Percentiles rank a stretch among this genome's conserved stretches.
phyloP scores from a whole-genome alignment of 2,329 filamentous ascomycete species.

The Colletotrichum sp. region DNA sequence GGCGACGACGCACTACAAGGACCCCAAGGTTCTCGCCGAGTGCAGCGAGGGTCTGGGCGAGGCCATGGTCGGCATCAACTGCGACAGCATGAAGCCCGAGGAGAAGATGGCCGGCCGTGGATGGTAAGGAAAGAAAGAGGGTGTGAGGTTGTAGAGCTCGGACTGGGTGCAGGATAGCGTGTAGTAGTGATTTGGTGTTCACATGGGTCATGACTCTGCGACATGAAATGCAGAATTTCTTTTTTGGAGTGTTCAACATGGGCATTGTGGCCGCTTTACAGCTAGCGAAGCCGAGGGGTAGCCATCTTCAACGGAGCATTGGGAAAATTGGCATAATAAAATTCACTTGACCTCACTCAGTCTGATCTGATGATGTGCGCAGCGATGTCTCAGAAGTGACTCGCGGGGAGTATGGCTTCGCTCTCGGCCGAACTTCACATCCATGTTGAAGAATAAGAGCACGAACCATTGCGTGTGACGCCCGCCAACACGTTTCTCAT shows the following conservation, averaged over 20 bases:
- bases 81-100: slow-evolving; percentile 74
- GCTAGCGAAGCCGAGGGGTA: background rate
- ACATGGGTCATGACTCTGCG: slow-evolving; percentile 18
- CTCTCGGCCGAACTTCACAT: background rate
- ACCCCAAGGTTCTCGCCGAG: slow-evolving; percentile 84
- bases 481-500: background rate
- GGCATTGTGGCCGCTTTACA: slow-evolving; percentile 12
- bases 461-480: background rate
- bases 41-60: slow-evolving; percentile 90
- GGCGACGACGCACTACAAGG: slow-evolving; percentile 88
- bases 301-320: slow-evolving; percentile 6
- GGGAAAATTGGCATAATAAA: slow-evolving; percentile 2
- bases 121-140: slow-evolving; percentile 64
- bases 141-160: background rate
- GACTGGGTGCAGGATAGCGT: background rate
- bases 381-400: slow-evolving; percentile 3
- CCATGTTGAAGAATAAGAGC: background rate
- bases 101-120: slow-evolving; percentile 87
- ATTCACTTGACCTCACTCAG: background rate
- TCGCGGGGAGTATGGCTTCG: background rate
- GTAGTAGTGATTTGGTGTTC: background rate
- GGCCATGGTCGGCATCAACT: slow-evolving; percentile 97
- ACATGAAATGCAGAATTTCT: slow-evolving; percentile 11
- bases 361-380: background rate
- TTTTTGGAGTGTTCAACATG: slow-evolving; percentile 1